Evolutionary conservation across 345 rosid species (phyloP).

Genomic region (Ceriops zippeliana): DNA sequence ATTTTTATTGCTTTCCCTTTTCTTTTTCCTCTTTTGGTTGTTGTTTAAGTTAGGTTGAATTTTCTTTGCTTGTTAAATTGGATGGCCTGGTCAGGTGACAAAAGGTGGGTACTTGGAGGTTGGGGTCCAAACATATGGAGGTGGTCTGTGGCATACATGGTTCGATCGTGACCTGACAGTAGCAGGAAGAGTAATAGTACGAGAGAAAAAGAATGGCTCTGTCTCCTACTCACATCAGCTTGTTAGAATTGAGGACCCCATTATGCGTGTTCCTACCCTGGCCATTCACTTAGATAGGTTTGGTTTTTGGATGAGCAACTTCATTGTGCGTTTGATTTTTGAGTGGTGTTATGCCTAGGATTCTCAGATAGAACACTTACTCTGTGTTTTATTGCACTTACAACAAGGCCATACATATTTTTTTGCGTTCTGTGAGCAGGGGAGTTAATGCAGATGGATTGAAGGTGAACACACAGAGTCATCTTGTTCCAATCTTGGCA

Average conservation of each 20-base stretch:
- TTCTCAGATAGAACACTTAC: neutral
- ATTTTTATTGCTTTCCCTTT: neutral
- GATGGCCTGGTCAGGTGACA: slow-evolving; percentile 45
- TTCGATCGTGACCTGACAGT: slow-evolving; percentile 95
- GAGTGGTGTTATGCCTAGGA: neutral
- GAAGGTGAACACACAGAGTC: slow-evolving; percentile 82
- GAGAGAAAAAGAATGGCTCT: slow-evolving; percentile 54
- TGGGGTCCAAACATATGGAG: slow-evolving; percentile 91
- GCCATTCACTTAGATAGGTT: slow-evolving; percentile 97
- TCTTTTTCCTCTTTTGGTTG: neutral
- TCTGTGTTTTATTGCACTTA: neutral
- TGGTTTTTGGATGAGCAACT: slow-evolving; percentile 1
- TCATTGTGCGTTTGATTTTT: neutral
- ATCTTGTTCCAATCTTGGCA: slow-evolving; percentile 84
- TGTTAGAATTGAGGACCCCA: slow-evolving; percentile 76
- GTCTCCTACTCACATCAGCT: slow-evolving; percentile 62
- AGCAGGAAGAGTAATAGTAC: slow-evolving; percentile 82
- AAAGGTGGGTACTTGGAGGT: slow-evolving; percentile 83
- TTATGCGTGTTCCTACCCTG: slow-evolving; percentile 86
- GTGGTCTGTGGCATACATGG: slow-evolving; percentile 98
- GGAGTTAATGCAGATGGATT: slow-evolving; percentile 76
- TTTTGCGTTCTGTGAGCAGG: slow-evolving; percentile 38
- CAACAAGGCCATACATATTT: neutral
- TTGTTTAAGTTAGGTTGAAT: neutral
- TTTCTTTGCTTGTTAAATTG: slow-evolving; percentile 6